phyloP scores from a whole-genome alignment of 352 stramenopile species.

The Globisporangium alternatum region DNA sequence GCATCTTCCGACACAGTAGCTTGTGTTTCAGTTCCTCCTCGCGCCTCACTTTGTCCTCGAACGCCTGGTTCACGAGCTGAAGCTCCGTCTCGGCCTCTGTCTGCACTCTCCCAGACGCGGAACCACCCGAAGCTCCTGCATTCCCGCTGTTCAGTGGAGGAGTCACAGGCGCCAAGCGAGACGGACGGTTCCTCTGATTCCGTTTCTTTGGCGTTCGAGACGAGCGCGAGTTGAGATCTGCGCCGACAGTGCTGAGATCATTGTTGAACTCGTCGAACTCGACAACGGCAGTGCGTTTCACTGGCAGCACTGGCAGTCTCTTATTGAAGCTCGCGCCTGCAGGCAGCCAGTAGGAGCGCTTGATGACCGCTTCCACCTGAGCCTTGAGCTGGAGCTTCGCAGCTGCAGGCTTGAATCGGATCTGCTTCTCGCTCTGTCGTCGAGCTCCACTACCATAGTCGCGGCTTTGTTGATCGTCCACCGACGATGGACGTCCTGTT shows the following conservation, averaged over 20 bases:
- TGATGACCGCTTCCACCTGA: constrained; percentile 20
- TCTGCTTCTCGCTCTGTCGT: neutral
- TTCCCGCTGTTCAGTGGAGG: neutral
- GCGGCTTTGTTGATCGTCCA: neutral
- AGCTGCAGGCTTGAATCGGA: neutral
- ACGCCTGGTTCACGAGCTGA: constrained; percentile 8
- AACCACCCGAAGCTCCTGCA: neutral
- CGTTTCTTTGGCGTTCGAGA: constrained; percentile 40
- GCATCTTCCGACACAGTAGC: constrained; percentile 28
- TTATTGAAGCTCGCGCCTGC: constrained; percentile 45
- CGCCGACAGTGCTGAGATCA: constrained; percentile 7
- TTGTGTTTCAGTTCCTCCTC: constrained; percentile 55
- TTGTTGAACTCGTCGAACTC: constrained; percentile 7
- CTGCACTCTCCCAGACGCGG: neutral
- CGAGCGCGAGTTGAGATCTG: constrained; percentile 17
- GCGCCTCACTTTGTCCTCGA: constrained; percentile 26
- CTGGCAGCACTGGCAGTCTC: constrained; percentile 36
- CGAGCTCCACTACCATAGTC: neutral
- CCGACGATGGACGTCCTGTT: neutral
- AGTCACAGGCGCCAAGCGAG: constrained; percentile 35
- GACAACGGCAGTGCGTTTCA: neutral
- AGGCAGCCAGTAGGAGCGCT: constrained; percentile 74
- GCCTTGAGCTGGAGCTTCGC: neutral
- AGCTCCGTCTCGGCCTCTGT: constrained; percentile 12
- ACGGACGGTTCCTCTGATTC: constrained; percentile 41